Evolutionary conservation across 495 filamentous ascomycete genomes (phyloP).

Genomic region (Glarea lozoyensis): DNA sequence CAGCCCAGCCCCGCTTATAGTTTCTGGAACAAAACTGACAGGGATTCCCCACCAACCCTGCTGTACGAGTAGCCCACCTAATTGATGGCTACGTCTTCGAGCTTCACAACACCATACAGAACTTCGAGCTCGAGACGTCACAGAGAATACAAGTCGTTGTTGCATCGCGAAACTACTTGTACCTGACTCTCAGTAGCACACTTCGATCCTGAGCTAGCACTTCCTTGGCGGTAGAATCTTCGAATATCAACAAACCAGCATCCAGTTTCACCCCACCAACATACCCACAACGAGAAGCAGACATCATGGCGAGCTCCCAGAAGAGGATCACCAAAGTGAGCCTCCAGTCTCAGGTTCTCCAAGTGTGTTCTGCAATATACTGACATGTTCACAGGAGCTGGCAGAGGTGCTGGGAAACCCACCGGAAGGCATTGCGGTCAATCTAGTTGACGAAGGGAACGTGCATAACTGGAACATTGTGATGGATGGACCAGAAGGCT

Average conservation of each 20-base stretch:
- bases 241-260: neutral
- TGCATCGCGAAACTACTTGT: too few species aligned
- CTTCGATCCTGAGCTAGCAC: too few species aligned
- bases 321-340: slow-evolving; percentile 32
- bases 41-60: too few species aligned
- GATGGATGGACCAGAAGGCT: slow-evolving; percentile 64
- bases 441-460: slow-evolving; percentile 60
- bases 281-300: neutral
- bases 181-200: too few species aligned
- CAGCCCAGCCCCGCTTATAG: too few species aligned
- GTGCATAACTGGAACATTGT: slow-evolving; percentile 76
- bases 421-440: slow-evolving; percentile 55
- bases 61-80: too few species aligned
- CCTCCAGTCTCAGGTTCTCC: neutral
- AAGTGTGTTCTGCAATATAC: neutral
- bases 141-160: too few species aligned
- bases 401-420: slow-evolving; percentile 55
- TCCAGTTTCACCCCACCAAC: neutral
- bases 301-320: slow-evolving; percentile 25
- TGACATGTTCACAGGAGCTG: slow-evolving; percentile 49
- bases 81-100: too few species aligned
- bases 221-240: neutral
- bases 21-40: too few species aligned
- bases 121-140: too few species aligned
- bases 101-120: too few species aligned